Evolutionary conservation across 1,139 yeast genomes (phyloP).

Genomic region (Yamadazyma pseudoaaseri): DNA sequence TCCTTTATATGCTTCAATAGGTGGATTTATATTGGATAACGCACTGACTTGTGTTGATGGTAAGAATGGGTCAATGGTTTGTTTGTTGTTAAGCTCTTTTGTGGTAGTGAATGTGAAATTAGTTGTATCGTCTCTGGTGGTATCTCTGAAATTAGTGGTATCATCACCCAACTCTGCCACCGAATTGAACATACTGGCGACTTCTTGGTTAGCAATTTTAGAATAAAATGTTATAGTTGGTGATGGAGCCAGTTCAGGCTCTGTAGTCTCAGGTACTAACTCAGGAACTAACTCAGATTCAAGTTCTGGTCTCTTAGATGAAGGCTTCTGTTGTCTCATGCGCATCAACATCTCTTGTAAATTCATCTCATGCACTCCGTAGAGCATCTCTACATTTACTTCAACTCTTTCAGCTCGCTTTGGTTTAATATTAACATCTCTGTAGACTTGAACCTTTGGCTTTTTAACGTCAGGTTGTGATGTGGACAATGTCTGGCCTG

Average conservation of each 20-base stretch:
- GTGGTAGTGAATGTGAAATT: conserved; percentile 56
- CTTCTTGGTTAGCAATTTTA: conserved; percentile 73
- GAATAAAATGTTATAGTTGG: conserved; percentile 83
- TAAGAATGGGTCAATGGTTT: conserved; percentile 31
- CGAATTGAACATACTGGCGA: conserved; percentile 72
- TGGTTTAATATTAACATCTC: conserved; percentile 28
- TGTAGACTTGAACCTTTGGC: conserved; percentile 19
- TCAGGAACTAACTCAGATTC: neutral
- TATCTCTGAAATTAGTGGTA: conserved; percentile 28
- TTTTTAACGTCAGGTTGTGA: conserved; percentile 25
- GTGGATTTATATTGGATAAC: conserved; percentile 23
- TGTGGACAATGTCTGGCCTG: conserved; percentile 49
- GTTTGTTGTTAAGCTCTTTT: conserved; percentile 19
- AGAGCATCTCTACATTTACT: conserved; percentile 58
- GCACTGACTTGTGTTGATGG: conserved; percentile 21
- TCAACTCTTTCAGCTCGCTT: conserved; percentile 53
- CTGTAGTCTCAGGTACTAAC: neutral
- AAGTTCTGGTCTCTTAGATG: neutral
- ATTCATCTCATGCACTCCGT: conserved; percentile 49
- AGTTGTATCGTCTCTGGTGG: conserved; percentile 21
- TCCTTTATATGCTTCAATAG: conserved; percentile 29
- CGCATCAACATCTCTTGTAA: conserved; percentile 58
- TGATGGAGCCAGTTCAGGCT: conserved; percentile 34
- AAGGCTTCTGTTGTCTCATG: conserved; percentile 17
- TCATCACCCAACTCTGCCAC: conserved; percentile 17